A percentile compares a stretch with the other conserved stretches of the same genome.
phyloP scores from a whole-genome alignment of 176 grass and related monocot genomes.

The Oropetium thomaeum region DNA sequence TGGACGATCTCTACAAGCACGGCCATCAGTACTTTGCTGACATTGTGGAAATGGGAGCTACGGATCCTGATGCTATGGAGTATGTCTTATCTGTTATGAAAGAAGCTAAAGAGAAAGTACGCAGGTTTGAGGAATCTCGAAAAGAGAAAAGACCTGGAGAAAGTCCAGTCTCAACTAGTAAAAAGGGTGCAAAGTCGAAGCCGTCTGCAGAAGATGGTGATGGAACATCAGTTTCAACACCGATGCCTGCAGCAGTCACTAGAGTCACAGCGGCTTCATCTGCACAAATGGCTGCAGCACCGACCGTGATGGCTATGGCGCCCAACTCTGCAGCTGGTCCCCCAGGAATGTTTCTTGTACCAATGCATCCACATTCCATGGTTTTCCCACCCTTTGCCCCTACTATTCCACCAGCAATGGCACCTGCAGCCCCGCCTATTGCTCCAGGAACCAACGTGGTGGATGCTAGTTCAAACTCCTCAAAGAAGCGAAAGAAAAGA shows the following conservation, averaged over 20 bases:
- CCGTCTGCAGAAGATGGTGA: constrained; percentile 30
- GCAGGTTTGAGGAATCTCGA: constrained; percentile 68
- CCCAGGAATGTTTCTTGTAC: constrained; percentile 62
- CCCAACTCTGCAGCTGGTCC: constrained; percentile 38
- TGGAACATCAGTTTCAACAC: constrained; percentile 16
- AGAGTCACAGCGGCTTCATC: constrained; percentile 24
- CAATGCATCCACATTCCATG: constrained; percentile 60
- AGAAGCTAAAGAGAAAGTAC: constrained; percentile 87
- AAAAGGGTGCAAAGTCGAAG: constrained; percentile 44
- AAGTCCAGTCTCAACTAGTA: constrained; percentile 44
- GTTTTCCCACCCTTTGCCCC: constrained; percentile 54
- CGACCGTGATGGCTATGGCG: constrained; percentile 50
- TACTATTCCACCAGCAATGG: constrained; percentile 38
- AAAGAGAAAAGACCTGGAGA: constrained; percentile 51
- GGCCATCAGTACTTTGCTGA: constrained; percentile 76
- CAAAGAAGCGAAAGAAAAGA: constrained; percentile 78
- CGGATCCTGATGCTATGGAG: constrained; percentile 76
- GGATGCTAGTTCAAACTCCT: background rate
- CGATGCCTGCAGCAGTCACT: background rate
- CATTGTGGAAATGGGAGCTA: constrained; percentile 84
- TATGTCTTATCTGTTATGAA: constrained; percentile 82
- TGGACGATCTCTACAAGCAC: constrained; percentile 72
- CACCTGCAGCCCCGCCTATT: constrained; percentile 31
- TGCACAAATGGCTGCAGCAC: constrained; percentile 20
- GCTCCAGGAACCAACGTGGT: constrained; percentile 24